These are phyloP conservation scores for Solanum paucissectum DNA, from an alignment of 257 asterid species.

Conservation along the genomic window DNA sequence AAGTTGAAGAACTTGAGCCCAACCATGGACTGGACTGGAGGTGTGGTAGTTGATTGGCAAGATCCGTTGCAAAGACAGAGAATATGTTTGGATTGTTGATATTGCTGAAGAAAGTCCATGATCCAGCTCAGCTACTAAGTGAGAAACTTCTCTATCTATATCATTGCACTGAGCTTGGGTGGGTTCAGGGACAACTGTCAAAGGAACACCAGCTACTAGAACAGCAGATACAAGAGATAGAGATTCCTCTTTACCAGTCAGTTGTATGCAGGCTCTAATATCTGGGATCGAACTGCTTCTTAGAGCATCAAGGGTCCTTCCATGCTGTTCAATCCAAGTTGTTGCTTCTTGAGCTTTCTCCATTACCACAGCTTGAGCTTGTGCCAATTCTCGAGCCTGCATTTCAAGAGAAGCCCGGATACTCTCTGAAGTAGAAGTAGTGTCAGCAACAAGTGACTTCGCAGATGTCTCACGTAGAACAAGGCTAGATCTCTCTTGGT, in stretches of 20 bases:
- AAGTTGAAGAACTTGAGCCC: conserved; percentile 79
- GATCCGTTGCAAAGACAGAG: conserved; percentile 78
- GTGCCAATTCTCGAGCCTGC: conserved; percentile 72
- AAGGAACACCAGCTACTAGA: conserved; percentile 79
- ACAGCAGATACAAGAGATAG: conserved; percentile 79
- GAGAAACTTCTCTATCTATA: conserved; percentile 85
- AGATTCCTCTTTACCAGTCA: conserved; percentile 63
- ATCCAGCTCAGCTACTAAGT: conserved; percentile 60
- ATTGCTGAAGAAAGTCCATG: conserved; percentile 77
- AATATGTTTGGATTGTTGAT: conserved; percentile 68
- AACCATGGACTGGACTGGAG: conserved; percentile 84
- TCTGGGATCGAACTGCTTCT: conserved; percentile 76
- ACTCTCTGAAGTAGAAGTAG: conserved; percentile 61
- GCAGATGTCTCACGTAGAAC: conserved; percentile 72
- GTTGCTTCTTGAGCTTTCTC: conserved; percentile 88
- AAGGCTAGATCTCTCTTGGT: conserved; percentile 72
- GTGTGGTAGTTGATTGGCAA: conserved; percentile 78
- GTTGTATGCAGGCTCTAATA: conserved; percentile 36
- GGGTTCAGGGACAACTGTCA: conserved; percentile 96
- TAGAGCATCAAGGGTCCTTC: conserved; percentile 81
- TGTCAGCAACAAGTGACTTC: conserved; percentile 67
- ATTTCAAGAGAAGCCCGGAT: conserved; percentile 55
- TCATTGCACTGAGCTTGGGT: conserved; percentile 88
- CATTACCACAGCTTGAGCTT: conserved; percentile 60
- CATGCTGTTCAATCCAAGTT: conserved; percentile 90